These are phyloP conservation scores for Pseudotsuga menziesii DNA, from an alignment of 75 land plant genomes.

Conservation along the genomic window DNA sequence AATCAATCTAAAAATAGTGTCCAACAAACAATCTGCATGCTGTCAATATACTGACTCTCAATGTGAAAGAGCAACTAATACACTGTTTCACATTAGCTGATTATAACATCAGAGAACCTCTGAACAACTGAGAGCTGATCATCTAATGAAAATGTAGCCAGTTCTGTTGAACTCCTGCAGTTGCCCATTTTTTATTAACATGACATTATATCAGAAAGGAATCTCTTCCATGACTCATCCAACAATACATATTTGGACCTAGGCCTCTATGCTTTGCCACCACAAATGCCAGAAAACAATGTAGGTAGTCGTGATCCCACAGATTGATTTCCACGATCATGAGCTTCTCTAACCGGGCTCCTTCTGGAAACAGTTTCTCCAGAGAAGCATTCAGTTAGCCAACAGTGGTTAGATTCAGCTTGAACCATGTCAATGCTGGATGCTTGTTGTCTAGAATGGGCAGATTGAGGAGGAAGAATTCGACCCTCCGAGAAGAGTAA, in stretches of 20 bases:
- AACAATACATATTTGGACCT: not conserved
- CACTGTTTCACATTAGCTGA: not conserved
- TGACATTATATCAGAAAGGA: not conserved
- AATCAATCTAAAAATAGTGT: not conserved
- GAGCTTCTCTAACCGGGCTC: not conserved
- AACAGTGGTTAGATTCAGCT: not conserved
- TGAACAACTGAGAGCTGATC: not conserved
- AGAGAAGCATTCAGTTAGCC: not conserved
- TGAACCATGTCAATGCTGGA: not conserved
- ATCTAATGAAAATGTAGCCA: not conserved
- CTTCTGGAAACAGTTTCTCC: not conserved
- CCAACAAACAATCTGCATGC: not conserved
- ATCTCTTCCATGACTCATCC: not conserved
- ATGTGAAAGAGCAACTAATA: not conserved
- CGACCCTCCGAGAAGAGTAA: slow-evolving; percentile 50
- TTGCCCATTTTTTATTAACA: not conserved
- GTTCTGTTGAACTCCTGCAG: not conserved
- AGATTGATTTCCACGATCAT: not conserved
- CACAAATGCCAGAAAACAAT: slow-evolving; percentile 1
- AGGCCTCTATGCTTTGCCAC: not conserved
- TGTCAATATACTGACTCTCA: not conserved
- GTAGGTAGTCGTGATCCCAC: not conserved
- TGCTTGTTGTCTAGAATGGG: not conserved
- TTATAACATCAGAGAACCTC: not conserved
- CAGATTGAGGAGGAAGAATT: slow-evolving; percentile 45